phyloP scores from a whole-genome alignment of 805 yeast genomes.

The Candida xyloterini region DNA sequence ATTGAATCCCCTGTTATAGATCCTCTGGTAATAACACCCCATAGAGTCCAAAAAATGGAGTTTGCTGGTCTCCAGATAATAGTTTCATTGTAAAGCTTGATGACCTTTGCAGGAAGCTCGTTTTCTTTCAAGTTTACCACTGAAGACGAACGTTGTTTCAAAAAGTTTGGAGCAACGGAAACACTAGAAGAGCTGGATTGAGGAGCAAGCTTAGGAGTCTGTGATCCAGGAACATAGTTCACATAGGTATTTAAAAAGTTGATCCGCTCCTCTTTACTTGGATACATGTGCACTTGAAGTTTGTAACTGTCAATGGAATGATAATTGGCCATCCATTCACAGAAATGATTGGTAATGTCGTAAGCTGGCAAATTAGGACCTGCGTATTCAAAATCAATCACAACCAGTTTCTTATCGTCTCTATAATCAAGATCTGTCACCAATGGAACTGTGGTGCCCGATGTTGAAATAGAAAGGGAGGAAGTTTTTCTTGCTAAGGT shows the following conservation, averaged over 20 bases:
- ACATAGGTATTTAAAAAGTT: slow-evolving; percentile 77
- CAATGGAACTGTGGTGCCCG: slow-evolving; percentile 24
- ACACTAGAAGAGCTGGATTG: slow-evolving; percentile 9
- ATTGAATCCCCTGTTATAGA: slow-evolving; percentile 11
- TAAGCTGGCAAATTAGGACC: slow-evolving; percentile 87
- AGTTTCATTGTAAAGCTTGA: slow-evolving; percentile 59
- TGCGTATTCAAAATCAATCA: slow-evolving; percentile 94
- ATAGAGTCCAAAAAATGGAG: slow-evolving; percentile 77
- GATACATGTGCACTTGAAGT: slow-evolving; percentile 58
- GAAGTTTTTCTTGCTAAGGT: slow-evolving; percentile 20
- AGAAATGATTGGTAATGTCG: slow-evolving; percentile 89
- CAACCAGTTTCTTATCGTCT: slow-evolving; percentile 71
- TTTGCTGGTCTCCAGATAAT: slow-evolving; percentile 79
- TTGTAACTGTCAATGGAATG: slow-evolving; percentile 56
- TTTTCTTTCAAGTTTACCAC: slow-evolving; percentile 36
- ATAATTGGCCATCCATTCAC: slow-evolving; percentile 97
- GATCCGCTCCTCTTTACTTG: slow-evolving; percentile 63
- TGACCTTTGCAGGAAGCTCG: slow-evolving; percentile 37
- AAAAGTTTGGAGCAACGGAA: slow-evolving; percentile 8
- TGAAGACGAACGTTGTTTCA: slow-evolving; percentile 28
- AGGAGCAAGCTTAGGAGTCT: slow-evolving; percentile 25
- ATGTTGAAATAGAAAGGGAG: slow-evolving; percentile 17
- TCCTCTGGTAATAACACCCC: slow-evolving; percentile 70
- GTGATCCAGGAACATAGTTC: slow-evolving; percentile 46
- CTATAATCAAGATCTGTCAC: slow-evolving; percentile 30